Percentiles rank a stretch among this genome's conserved stretches.
Evolutionary conservation across 805 yeast genomes (phyloP).

Genomic region (Metschnikowia shivogae): DNA sequence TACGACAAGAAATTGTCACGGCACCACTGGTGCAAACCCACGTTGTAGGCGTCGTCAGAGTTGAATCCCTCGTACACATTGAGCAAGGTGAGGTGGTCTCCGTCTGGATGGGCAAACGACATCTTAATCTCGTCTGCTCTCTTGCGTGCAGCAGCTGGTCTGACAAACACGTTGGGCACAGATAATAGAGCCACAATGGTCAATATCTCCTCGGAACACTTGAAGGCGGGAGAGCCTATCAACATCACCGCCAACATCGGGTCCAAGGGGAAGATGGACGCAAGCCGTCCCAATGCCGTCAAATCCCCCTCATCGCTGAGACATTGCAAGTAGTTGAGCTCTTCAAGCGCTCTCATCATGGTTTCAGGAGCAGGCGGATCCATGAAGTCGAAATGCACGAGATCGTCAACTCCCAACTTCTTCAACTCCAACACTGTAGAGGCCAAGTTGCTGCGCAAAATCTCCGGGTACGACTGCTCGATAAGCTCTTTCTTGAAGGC

Average conservation of each 20-base stretch:
- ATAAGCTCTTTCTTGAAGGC: conserved; percentile 91
- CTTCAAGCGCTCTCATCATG: conserved; percentile 98
- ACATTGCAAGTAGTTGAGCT: conserved; percentile 84
- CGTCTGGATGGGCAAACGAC: conserved; percentile 86
- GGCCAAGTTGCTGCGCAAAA: conserved; percentile 83
- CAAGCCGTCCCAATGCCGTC: conserved; percentile 83
- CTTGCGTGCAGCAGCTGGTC: conserved; percentile 84
- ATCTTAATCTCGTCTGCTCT: conserved; percentile 89
- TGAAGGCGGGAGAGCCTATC: conserved; percentile 78
- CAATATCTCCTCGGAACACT: conserved; percentile 84
- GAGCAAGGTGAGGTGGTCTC: conserved; percentile 88
- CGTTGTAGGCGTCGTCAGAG: conserved; percentile 63
- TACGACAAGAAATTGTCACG: conserved; percentile 82
- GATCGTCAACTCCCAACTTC: conserved; percentile 90
- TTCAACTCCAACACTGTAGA: conserved; percentile 90
- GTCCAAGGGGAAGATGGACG: conserved; percentile 91
- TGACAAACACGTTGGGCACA: conserved; percentile 90
- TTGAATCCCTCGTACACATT: conserved; percentile 85
- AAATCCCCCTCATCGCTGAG: conserved; percentile 87
- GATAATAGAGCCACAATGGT: conserved; percentile 86
- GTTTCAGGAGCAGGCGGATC: conserved; percentile 99
- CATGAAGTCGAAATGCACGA: conserved; percentile 97
- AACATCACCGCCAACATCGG: conserved; percentile 93
- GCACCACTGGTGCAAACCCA: conserved; percentile 80
- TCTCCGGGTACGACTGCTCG: conserved; percentile 95